A percentile compares a stretch with the other conserved stretches of the same genome.
Conservation (phyloP, 2,329 filamentous ascomycete genomes). For the Aspergillus niger region DNA sequence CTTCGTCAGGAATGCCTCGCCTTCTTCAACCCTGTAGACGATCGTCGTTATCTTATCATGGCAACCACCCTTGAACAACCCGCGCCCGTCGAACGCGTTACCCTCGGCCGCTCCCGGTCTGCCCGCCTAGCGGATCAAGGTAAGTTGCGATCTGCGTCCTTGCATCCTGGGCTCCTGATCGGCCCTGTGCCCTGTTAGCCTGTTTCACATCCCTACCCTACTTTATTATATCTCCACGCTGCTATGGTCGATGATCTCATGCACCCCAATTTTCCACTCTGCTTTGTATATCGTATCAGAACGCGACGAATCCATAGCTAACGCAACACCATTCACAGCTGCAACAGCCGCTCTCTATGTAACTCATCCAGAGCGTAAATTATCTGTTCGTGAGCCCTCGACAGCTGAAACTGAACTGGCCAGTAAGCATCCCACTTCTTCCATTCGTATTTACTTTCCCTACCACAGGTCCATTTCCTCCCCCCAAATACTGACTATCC, state of each 20-base stretch:
- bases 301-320: not conserved
- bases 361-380: conserved; percentile 45
- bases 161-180: conserved; percentile 2
- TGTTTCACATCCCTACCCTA: not conserved
- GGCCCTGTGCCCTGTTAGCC: not conserved
- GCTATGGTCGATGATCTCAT: not conserved
- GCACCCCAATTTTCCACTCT: too few relatives aligned
- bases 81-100: conserved; percentile 16
- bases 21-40: not conserved
- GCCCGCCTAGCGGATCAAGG: conserved; percentile 38
- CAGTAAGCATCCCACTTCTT: conserved; percentile 23
- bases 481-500: not conserved
- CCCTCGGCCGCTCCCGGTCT: conserved; percentile 26
- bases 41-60: conserved; percentile 26
- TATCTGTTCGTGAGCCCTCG: conserved; percentile 28
- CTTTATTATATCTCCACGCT: not conserved
- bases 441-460: not conserved
- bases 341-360: conserved; percentile 64
- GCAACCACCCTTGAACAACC: conserved; percentile 36
- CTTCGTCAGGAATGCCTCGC: conserved; percentile 1
- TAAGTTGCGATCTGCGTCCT: conserved; percentile 23
- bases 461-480: not conserved
- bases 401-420: conserved; percentile 21
- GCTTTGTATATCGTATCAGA: not conserved
- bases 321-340: conserved; percentile 39